These are phyloP conservation scores for Nosema muscidifuracis DNA, from an alignment of 371 early-diverging fungal species.

Conservation along the genomic window DNA sequence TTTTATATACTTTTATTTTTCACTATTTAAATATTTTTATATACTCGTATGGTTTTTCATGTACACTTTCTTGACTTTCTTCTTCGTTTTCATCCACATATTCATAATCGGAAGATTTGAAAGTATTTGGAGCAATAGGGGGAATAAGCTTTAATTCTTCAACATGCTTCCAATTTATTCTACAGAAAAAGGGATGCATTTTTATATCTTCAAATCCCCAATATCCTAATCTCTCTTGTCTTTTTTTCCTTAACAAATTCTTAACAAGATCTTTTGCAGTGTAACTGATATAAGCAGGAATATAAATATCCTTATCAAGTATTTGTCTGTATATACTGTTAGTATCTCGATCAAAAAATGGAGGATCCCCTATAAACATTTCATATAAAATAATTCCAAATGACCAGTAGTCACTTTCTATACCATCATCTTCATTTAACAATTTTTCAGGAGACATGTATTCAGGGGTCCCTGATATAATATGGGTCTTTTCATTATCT, in stretches of 20 bases:
- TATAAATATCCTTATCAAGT: conserved; percentile 27
- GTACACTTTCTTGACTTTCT: not conserved
- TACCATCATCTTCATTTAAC: conserved; percentile 81
- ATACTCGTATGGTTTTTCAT: not conserved
- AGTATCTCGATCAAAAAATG: conserved; percentile 66
- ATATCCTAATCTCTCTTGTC: conserved; percentile 69
- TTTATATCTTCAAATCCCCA: conserved; percentile 70
- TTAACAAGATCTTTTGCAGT: conserved; percentile 63
- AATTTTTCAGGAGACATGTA: conserved; percentile 97
- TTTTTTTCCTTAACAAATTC: conserved; percentile 68
- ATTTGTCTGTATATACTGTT: conserved; percentile 58
- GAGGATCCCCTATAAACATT: conserved; percentile 81
- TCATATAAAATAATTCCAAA: conserved; percentile 87
- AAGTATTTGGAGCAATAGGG: conserved; percentile 73
- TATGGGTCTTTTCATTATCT: conserved; percentile 67
- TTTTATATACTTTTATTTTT: no score
- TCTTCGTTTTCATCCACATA: not conserved
- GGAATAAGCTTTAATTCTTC: conserved; percentile 69
- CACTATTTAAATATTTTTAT: not conserved
- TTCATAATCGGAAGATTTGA: conserved; percentile 13
- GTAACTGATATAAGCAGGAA: conserved; percentile 77
- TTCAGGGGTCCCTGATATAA: conserved; percentile 86
- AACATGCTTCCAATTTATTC: conserved; percentile 76
- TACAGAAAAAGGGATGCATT: conserved; percentile 73
- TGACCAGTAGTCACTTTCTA: conserved; percentile 89